These are phyloP conservation scores for Pichia rugopelliculosa DNA, from an alignment of 805 yeast species.

Conservation along the genomic window DNA sequence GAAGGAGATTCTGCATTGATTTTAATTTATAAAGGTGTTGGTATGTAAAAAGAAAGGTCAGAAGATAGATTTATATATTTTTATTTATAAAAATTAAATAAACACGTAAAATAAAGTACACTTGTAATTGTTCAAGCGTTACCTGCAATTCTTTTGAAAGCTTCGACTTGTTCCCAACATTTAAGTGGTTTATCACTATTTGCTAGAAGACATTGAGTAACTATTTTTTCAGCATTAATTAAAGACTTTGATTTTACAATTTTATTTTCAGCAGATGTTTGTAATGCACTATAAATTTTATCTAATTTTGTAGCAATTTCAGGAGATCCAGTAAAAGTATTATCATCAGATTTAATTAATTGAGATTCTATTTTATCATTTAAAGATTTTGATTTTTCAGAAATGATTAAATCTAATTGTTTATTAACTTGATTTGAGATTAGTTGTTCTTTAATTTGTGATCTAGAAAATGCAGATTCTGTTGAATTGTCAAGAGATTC, in stretches of 20 bases:
- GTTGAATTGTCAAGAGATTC: constrained; percentile 92
- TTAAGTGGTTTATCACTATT: constrained; percentile 61
- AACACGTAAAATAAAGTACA: neutral
- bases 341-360: constrained; percentile 32
- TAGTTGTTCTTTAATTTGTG: constrained; percentile 58
- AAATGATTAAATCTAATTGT: constrained; percentile 33
- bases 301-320: constrained; percentile 28
- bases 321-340: constrained; percentile 19
- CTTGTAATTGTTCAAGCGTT: neutral
- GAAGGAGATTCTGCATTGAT: constrained; percentile 95
- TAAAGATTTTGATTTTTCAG: neutral
- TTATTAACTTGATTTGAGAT: constrained; percentile 58
- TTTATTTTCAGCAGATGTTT: constrained; percentile 25
- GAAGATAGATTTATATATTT: neutral
- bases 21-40: constrained; percentile 76
- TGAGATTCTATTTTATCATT: constrained; percentile 20
- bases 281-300: constrained; percentile 29
- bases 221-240: constrained; percentile 38
- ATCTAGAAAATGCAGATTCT: constrained; percentile 35
- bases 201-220: constrained; percentile 53
- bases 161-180: constrained; percentile 76
- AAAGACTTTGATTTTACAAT: constrained; percentile 34
- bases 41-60: constrained; percentile 33
- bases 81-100: neutral
- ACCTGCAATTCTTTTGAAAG: constrained; percentile 51